Percentiles rank a stretch among this genome's conserved stretches.
Conservation (phyloP, 192 early-diverging fungal genomes). For the Coemansia sp. region DNA sequence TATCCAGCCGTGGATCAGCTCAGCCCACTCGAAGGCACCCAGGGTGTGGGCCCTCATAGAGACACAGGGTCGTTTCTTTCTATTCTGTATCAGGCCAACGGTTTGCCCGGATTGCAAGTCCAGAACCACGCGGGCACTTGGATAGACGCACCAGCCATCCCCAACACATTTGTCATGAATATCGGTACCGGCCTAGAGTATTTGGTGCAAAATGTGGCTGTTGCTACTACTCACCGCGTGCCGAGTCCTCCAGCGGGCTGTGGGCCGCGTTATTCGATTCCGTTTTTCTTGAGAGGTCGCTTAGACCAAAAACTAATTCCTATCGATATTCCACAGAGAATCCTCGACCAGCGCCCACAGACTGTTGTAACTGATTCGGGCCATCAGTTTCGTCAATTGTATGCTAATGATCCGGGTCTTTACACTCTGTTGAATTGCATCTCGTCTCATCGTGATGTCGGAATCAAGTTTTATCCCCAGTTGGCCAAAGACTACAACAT, state of each 20-base stretch:
- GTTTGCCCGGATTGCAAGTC: constrained; percentile 62
- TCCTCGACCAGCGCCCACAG: constrained; percentile 12
- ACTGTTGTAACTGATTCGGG: constrained; percentile 44
- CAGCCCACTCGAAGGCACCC: constrained; percentile 11
- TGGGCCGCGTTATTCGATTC: constrained; percentile 57
- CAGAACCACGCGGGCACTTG: constrained; percentile 60
- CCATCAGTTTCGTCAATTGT: constrained; percentile 20
- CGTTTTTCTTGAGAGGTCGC: constrained; percentile 57
- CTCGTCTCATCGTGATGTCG: constrained; percentile 37
- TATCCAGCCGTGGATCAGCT: constrained; percentile 31
- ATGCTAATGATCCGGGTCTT: constrained; percentile 4
- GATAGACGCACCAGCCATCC: constrained; percentile 60
- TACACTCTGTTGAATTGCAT: constrained; percentile 33
- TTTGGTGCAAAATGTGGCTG: constrained; percentile 49
- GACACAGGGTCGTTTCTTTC: constrained; percentile 47
- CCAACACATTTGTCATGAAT: constrained; percentile 62
- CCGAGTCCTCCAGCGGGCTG: constrained; percentile 50
- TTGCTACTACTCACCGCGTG: constrained; percentile 61
- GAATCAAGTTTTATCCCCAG: constrained; percentile 14
- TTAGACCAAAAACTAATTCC: constrained; percentile 41
- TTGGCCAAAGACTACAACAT: constrained; percentile 18
- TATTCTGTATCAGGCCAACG: constrained; percentile 57
- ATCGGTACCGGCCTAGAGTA: constrained; percentile 63
- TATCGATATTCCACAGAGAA: constrained; percentile 22
- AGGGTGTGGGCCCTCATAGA: constrained; percentile 58